Conservation (phyloP, 2,329 filamentous ascomycete species). For the Arachnomyces sp. region DNA sequence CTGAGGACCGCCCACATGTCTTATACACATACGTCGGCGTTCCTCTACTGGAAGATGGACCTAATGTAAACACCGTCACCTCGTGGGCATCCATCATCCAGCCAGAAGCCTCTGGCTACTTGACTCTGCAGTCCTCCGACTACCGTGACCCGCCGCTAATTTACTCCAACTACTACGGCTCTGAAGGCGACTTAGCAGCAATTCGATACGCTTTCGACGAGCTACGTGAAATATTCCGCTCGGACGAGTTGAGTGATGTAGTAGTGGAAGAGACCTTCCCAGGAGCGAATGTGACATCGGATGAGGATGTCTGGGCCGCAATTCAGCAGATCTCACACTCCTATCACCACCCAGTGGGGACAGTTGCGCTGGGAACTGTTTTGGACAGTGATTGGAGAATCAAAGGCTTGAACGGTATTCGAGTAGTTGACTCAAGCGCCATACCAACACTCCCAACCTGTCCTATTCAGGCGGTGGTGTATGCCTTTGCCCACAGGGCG, state of each 20-base stretch:
- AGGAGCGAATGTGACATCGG: conserved; percentile 8
- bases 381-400: conserved; percentile 13
- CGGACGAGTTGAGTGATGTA: conserved; percentile 8
- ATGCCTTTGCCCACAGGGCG: conserved; percentile 14
- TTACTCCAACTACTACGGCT: conserved; percentile 25
- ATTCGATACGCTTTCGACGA: conserved; percentile 14
- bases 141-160: conserved; percentile 14
- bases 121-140: background rate
- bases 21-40: too few species aligned
- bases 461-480: conserved; percentile 16
- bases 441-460: conserved; percentile 14
- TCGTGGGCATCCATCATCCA: too few species aligned
- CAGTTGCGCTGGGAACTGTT: conserved; percentile 11
- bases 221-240: conserved; percentile 10
- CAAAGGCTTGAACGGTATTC: conserved; percentile 14
- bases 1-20: too few species aligned
- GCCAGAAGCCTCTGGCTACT: too few species aligned
- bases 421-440: conserved; percentile 21
- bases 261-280: conserved; percentile 15
- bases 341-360: conserved; percentile 16
- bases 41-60: too few species aligned
- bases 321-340: conserved; percentile 8
- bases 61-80: background rate
- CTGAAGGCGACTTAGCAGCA: conserved; percentile 17
- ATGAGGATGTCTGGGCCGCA: conserved; percentile 18